Conservation (phyloP, 2,329 filamentous ascomycete species). For the Shiraia bambusicola region DNA sequence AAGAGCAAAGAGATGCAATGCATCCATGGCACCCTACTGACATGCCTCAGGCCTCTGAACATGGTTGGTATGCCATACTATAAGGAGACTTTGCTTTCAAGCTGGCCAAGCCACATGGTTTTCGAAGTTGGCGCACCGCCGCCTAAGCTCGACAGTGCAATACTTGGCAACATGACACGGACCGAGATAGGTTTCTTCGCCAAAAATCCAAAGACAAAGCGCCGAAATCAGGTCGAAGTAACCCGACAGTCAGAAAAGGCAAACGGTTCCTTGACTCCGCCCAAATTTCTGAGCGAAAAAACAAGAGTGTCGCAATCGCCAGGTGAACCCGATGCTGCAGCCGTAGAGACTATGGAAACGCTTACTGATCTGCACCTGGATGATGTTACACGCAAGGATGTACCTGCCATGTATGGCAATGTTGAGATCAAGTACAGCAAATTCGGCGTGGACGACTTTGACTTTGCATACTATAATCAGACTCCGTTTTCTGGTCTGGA, state of each 20-base stretch:
- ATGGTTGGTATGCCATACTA: constrained; percentile 92
- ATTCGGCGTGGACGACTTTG: constrained; percentile 98
- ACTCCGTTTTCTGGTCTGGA: constrained; percentile 89
- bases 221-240: constrained; percentile 81
- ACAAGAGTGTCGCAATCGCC: constrained; percentile 62
- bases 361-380: constrained; percentile 70
- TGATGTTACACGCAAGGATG: constrained; percentile 72
- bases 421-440: constrained; percentile 99
- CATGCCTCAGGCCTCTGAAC: constrained; percentile 66
- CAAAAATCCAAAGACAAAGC: constrained; percentile 70
- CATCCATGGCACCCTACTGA: constrained; percentile 6
- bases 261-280: constrained; percentile 67
- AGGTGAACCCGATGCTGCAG: constrained; percentile 33
- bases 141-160: constrained; percentile 68
- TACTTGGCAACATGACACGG: constrained; percentile 67
- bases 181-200: constrained; percentile 78
- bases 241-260: constrained; percentile 64
- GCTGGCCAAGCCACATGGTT: constrained; percentile 81
- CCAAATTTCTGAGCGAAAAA: constrained; percentile 94
- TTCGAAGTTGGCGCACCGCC: constrained; percentile 86
- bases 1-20: constrained; percentile 33
- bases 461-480: constrained; percentile 96
- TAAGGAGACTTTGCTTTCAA: constrained; percentile 80
- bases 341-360: constrained; percentile 61
- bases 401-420: constrained; percentile 85